Evolutionary conservation across 441 rosid species (phyloP), one percentile per base, ranked within the genome.

Genomic region (Adansonia gregorii): DNA sequence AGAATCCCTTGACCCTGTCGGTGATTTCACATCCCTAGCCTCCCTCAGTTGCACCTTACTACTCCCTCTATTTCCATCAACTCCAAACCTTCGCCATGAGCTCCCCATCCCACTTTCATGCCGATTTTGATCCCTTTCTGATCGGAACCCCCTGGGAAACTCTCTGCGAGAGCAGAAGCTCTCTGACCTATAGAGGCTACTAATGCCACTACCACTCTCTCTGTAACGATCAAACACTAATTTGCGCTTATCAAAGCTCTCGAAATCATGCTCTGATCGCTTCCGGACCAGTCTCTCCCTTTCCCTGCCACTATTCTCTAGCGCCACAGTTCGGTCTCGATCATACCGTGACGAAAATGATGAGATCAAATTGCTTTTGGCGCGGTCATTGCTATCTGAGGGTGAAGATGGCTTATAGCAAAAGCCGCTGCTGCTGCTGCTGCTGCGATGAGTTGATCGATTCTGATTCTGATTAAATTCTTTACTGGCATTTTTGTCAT

Each of bases 111-210:
- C 72, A 22, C 67, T 95, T 79, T 94, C 99, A 11, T 91, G 88
- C 74, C 88, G 85, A 4, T 92, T 89, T 70, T 98, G 86, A 67
- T 94, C 98, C 82, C 99, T 85, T 84, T 94, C 97, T 6, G 99
- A 94, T 76, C 99, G 84, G 78, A 88, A 90, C n/a, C 97, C 94
- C 72, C 93, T 96, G 0, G 99, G 98, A 79, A 96, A 94, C 66
- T 90, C 94, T 87, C 92, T 91, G 82, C 91, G 87, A 0, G 97
- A 76, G 73, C 90, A 84, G 74, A 88, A 91, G 79, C 92, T 91
- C 86, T 95, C 99, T n/a, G 98, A 88, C 76, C 99, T 90, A 81
- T 88, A 41, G 6, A 69, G 89, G 71, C 82, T 63, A 76, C 78
- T 81, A 19, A 90, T 80, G 67, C 76, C 66, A 75, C 75, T 60